Evolutionary conservation across 208 protist genomes (phyloP), one percentile per base, ranked within the genome.

Genomic region (Crithidia expoeki): DNA sequence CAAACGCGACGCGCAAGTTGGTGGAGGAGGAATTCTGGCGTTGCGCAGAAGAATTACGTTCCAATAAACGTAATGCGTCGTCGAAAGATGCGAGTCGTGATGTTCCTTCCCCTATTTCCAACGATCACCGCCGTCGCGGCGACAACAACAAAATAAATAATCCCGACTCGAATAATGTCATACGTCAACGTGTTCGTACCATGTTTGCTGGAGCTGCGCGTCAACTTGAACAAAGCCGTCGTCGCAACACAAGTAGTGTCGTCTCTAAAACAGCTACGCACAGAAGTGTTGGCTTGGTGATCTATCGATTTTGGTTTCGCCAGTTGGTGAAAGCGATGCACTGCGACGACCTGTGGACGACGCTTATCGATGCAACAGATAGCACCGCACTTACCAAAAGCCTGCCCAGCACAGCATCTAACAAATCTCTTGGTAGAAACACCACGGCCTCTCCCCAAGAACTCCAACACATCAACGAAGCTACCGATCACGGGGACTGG

Each of bases 401-500:
- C 44, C 5, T 17, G 19, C 49, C 9, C 17, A 6, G 25, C 49
- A 27, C 17, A n/a, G n/a, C n/a, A n/a, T n/a, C n/a, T n/a, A n/a
- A n/a, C n/a, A n/a, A n/a, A n/a, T n/a, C n/a, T n/a, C n/a, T n/a
- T n/a, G n/a, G n/a, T n/a, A n/a, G n/a, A 6, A 44, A 9, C 38
- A 25, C 30, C n/a, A n/a, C 42, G 21, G 32, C 6, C 14, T 32
- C 46, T 10, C n/a, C 55, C 5, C 30, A 4, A 14, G 19, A 28
- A 36, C 50, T 69, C 4, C 71, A 36, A 4, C 64, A 76, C 23
- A 61, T 94, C 44, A 73, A 88, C 53, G 38, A n/a, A 6, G 72
- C 64, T 32, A 89, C 86, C 46, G 72, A 83, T 57, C 27, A 23
- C 9, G 72, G 85, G 21, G 79, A 91, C 57, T 94, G 88, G 88